phyloP scores from a whole-genome alignment of 148 eudicot species.

The Spergularia bocconei region DNA sequence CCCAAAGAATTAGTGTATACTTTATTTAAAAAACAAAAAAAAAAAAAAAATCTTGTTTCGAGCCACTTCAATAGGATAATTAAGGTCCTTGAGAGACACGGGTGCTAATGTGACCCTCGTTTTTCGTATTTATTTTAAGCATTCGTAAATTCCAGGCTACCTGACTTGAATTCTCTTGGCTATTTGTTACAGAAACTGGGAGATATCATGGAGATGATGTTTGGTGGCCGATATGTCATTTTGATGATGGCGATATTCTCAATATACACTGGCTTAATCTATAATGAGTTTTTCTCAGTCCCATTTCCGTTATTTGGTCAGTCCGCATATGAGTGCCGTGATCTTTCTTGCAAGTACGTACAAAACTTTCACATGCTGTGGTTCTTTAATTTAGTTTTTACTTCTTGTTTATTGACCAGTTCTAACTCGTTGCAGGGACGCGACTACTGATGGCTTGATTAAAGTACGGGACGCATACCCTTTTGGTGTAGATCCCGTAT shows the following conservation, averaged over 20 bases:
- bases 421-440: slow-evolving; percentile 38
- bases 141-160: slow-evolving; percentile 2
- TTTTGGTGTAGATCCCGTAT: slow-evolving; percentile 58
- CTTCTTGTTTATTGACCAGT: slow-evolving; percentile 1
- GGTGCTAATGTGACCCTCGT: neutral
- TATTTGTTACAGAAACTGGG: slow-evolving; percentile 48
- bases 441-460: slow-evolving; percentile 52
- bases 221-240: slow-evolving; percentile 63
- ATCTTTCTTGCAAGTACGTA: slow-evolving; percentile 50
- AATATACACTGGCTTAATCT: slow-evolving; percentile 56
- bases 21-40: neutral
- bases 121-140: neutral
- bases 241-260: slow-evolving; percentile 63
- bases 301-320: slow-evolving; percentile 51
- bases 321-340: slow-evolving; percentile 62
- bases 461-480: slow-evolving; percentile 60
- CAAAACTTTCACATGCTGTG: slow-evolving; percentile 12
- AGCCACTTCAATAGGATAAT: neutral
- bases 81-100: neutral
- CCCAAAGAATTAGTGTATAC: neutral
- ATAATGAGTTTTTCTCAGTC: slow-evolving; percentile 61
- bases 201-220: slow-evolving; percentile 60
- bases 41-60: neutral
- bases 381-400: neutral
- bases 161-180: slow-evolving; percentile 4